Percentiles rank a stretch among this genome's conserved stretches.
Evolutionary conservation across 2,329 filamentous ascomycete species (phyloP).

Genomic region (Colletotrichum liriopes): DNA sequence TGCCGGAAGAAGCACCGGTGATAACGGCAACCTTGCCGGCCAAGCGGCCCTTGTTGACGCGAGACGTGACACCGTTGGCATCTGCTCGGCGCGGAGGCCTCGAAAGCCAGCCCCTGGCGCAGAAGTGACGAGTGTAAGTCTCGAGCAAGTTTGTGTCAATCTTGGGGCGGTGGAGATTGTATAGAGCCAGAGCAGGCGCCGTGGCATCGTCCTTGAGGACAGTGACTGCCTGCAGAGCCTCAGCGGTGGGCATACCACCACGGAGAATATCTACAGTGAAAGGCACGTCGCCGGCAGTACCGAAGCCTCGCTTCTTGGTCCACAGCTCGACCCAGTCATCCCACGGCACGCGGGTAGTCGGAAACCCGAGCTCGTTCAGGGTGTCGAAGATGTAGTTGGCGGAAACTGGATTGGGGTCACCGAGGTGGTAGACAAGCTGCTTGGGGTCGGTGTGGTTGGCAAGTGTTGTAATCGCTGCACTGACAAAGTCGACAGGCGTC

Average conservation of each 20-base stretch:
- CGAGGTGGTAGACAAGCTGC: constrained; percentile 81
- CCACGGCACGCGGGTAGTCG: constrained; percentile 76
- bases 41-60: constrained; percentile 68
- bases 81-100: constrained; percentile 69
- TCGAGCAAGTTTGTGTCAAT: constrained; percentile 80
- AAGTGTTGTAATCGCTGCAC: constrained; percentile 80
- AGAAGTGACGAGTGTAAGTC: constrained; percentile 86
- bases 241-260: constrained; percentile 84
- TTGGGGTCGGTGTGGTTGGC: constrained; percentile 74
- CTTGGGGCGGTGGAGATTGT: constrained; percentile 74
- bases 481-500: constrained; percentile 88
- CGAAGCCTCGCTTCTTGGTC: constrained; percentile 77
- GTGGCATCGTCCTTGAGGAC: constrained; percentile 82
- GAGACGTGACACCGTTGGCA: constrained; percentile 42
- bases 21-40: constrained; percentile 81
- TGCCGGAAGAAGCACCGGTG: constrained; percentile 86
- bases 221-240: constrained; percentile 79
- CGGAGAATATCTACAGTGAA: constrained; percentile 86
- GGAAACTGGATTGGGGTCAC: constrained; percentile 80
- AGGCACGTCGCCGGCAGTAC: constrained; percentile 77
- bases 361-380: constrained; percentile 78
- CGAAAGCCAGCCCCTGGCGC: constrained; percentile 82
- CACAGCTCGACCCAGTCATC: constrained; percentile 83
- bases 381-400: constrained; percentile 76
- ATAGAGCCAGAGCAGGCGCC: constrained; percentile 67